Conservation (phyloP, 2,329 filamentous ascomycete species). For the Teratosphaeria viscida region DNA sequence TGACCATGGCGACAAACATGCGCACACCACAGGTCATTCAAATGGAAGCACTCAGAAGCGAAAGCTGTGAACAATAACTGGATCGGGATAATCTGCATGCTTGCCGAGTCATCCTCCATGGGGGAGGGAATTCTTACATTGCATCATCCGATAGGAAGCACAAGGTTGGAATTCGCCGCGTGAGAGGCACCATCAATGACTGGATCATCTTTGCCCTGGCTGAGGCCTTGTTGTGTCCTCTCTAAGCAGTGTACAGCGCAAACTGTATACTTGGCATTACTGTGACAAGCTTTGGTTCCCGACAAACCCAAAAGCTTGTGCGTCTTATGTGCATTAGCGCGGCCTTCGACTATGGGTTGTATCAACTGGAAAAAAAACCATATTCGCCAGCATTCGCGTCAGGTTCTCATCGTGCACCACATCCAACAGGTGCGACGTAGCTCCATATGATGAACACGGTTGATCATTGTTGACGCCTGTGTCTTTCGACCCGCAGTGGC, state of each 20-base stretch:
- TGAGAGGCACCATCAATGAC: neutral
- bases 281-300: neutral
- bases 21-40: slow-evolving; percentile 2
- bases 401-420: neutral
- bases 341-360: neutral
- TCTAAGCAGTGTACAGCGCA: neutral
- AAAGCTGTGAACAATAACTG: slow-evolving; percentile 6
- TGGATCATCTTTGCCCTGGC: neutral
- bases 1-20: slow-evolving; percentile 8
- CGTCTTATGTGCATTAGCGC: neutral
- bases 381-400: neutral
- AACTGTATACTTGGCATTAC: neutral
- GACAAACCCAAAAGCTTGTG: neutral
- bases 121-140: neutral
- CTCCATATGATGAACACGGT: neutral
- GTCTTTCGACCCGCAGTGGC: neutral
- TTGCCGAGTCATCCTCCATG: neutral
- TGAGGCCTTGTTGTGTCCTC: neutral
- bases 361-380: too few relatives aligned
- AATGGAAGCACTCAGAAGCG: slow-evolving; percentile 12
- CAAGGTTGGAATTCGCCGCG: too few relatives aligned
- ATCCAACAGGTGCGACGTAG: neutral
- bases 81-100: neutral
- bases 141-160: too few relatives aligned
- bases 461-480: neutral